Evolutionary conservation across 495 filamentous ascomycete genomes (phyloP), one percentile per base, ranked within the genome.

Genomic region (Sporormia fimetaria): DNA sequence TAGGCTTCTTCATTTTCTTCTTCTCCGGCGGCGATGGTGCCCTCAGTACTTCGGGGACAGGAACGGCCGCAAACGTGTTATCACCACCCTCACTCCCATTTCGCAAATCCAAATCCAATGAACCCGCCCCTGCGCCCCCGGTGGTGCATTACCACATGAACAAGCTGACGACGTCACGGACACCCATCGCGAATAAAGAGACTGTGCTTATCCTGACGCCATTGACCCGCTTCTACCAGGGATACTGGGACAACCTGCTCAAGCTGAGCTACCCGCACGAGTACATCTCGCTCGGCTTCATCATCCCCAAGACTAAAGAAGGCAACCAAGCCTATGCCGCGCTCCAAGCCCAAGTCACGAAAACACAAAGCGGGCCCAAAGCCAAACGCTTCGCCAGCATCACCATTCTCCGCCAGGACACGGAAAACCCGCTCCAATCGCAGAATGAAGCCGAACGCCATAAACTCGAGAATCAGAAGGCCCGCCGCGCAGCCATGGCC

Each of bases 71-170:
- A 9, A 61, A 62, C 33, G 47, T 52, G 35, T 53, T 63, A 12
- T 90, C 83, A 10, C 86, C 85, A 37, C 87, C 86, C 4, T 82
- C 78, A 12, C 77, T 82, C 32, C 80, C 85, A n/a, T 87, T 87
- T 62, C 65, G 74, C 51, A 86, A 88, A 62, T 62, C 71, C 25
- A 73, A 76, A 31, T 41, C 55, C 2, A 51, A 54, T 44, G 74
- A 74, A 27, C 63, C 69, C 42, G 45, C 63, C 31, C 65, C 72
- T 23, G 76, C 85, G 10, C 86, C 88, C 14, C 88, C 88, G n/a
- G 86, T 98, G 17, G 74, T 83, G 10, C 90, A 84, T 61, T 98
- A 95, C 67, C 73, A 93, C 54, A 75, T 98, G 54, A 96, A 95
- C 66, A 83, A 81, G 59, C 70, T 96, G 45, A 94, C 88, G 26